Base-by-base conservation (phyloP, 192 early-diverging fungal genomes). In the Coemansia sp. region DNA sequence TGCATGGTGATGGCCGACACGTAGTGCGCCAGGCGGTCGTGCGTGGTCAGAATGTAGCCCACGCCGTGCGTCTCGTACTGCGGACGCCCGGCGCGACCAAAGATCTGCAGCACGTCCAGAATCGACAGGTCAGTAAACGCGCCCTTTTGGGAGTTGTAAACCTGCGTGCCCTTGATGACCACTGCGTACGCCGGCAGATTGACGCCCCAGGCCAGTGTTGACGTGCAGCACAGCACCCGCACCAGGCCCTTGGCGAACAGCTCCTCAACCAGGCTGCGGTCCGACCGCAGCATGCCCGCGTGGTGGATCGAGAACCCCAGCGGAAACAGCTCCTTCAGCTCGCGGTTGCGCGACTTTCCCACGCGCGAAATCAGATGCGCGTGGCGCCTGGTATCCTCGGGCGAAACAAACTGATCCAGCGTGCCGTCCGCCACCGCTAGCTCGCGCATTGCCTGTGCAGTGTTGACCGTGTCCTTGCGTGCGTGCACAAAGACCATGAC, bases 401-500 rank as follows among this genome's bases (percentile, higher is more conserved):
- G 33, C 8, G 57, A 11, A 9, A 23, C 10, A 57, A 66, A 70
- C 29, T 64, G 60, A 16, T 80, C 84, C 21, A 81, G 33, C 18
- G 71, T 69, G 33, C 83, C 87, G 16, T 90, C 83, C n/a, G 80
- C 60, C 40, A 56, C 32, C 0, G 93, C 94, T 68, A 87, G 85
- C 43, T 92, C 88, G 18, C 85, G 73, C 18, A 99, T 58, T 55
- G 84, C 85, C 73, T 88, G 82, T 2, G 95, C 95, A 0, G 94
- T 97, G 59, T 90, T 91, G n/a, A 94, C 95, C 5, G 98, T 98
- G 53, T 97, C 98, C 66, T 98, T 98, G 42, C 95, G 88, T 5
- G 98, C 85, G 62, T 99, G 95, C 30, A 99, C 98, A 86, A 99
- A 99, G 6, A 99, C 93, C 95, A 99, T 97, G 23, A 99, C 95